A percentile compares a stretch with the other conserved stretches of the same genome.
These are phyloP conservation scores for Eucommia ulmoides DNA, from an alignment of 257 asterid genomes.

Conservation along the genomic window DNA sequence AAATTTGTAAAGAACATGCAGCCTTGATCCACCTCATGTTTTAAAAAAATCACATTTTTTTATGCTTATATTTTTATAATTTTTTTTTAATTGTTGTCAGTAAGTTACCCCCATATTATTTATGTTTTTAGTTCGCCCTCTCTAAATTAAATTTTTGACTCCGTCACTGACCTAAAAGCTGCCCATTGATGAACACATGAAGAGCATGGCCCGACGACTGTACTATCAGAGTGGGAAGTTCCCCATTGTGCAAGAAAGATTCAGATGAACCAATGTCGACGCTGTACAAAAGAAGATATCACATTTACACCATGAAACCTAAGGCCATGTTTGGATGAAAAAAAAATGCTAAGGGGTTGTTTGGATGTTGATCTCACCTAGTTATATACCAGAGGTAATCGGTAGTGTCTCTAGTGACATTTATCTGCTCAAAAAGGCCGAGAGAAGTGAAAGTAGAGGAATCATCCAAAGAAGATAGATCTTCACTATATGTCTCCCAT, in stretches of 20 bases:
- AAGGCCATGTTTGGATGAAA: neutral
- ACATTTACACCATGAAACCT: neutral
- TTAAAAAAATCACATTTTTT: too few relatives aligned
- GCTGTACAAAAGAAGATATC: constrained; percentile 24
- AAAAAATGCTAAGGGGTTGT: neutral
- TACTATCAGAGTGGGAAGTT: constrained; percentile 43
- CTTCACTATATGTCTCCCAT: constrained; percentile 52
- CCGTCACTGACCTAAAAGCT: constrained; percentile 47
- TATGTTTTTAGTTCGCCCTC: too few relatives aligned
- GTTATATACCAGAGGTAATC: constrained; percentile 68
- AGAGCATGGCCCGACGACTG: constrained; percentile 71
- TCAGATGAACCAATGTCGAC: constrained; percentile 51
- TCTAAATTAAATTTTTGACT: neutral
- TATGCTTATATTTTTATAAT: too few relatives aligned
- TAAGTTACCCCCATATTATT: too few relatives aligned
- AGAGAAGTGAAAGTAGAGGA: constrained; percentile 26
- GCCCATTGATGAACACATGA: constrained; percentile 76
- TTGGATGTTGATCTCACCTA: constrained; percentile 24
- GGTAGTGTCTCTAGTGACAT: constrained; percentile 47
- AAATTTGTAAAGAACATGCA: too few relatives aligned
- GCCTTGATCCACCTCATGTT: too few relatives aligned
- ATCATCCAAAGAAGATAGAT: constrained; percentile 25
- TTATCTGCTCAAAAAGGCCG: constrained; percentile 58
- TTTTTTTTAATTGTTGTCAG: too few relatives aligned
- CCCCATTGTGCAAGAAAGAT: constrained; percentile 53